phyloP scores from a whole-genome alignment of 345 rosid genomes.

The Pistacia integerrima region DNA sequence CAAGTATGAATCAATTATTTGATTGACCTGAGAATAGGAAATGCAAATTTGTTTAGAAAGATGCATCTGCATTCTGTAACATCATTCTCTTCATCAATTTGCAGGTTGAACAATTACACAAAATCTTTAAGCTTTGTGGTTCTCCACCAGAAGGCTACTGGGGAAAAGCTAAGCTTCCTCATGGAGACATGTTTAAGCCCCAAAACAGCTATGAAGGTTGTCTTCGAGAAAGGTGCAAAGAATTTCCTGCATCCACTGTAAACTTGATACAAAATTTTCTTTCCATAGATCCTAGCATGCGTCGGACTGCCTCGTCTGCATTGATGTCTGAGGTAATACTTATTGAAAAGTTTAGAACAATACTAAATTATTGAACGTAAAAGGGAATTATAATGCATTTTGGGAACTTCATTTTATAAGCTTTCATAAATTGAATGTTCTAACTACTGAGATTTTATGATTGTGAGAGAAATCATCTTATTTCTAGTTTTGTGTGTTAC shows the following conservation, averaged over 20 bases:
- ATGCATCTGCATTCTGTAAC: too few species aligned
- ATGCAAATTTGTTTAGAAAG: neutral
- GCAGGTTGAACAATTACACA: conserved; percentile 83
- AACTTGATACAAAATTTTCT: conserved; percentile 62
- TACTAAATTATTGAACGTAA: neutral
- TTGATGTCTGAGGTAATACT: conserved; percentile 55
- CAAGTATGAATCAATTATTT: neutral
- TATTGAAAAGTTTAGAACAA: conserved; percentile 1
- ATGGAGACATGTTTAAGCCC: conserved; percentile 62
- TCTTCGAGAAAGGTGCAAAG: conserved; percentile 58
- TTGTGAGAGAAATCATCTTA: neutral
- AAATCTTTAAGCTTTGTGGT: conserved; percentile 74
- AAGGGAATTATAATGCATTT: neutral
- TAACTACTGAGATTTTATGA: neutral
- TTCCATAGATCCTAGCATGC: conserved; percentile 61
- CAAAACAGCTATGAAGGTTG: conserved; percentile 59
- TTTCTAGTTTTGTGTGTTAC: conserved; percentile 9
- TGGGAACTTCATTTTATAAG: neutral
- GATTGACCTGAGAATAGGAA: neutral
- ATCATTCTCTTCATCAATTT: neutral
- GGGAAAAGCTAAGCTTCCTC: conserved; percentile 60
- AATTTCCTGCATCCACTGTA: conserved; percentile 45
- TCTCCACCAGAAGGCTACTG: conserved; percentile 75
- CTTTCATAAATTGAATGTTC: neutral
- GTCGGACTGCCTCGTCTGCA: conserved; percentile 76